Conservation (phyloP, 768 basidiomycete genomes). For the Neoboletus subvelutipes region DNA sequence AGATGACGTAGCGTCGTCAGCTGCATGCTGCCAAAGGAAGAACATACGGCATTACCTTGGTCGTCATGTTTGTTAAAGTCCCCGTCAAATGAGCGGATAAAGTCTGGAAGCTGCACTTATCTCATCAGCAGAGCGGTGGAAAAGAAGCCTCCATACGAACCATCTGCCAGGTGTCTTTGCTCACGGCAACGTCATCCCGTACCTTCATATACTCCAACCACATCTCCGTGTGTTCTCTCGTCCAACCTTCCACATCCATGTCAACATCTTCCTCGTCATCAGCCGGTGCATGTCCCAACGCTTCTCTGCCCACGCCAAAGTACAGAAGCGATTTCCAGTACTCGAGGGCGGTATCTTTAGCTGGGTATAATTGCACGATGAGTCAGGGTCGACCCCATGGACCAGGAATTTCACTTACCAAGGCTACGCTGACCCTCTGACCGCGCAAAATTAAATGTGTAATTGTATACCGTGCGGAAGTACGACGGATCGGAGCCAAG, state of each 20-base stretch:
- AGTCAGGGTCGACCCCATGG: not conserved
- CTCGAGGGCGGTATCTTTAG: constrained; percentile 65
- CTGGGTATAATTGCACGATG: constrained; percentile 33
- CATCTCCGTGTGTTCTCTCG: constrained; percentile 57
- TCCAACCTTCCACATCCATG: constrained; percentile 53
- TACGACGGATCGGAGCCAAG: constrained; percentile 65
- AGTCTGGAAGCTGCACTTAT: constrained; percentile 66
- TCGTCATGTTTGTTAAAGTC: constrained; percentile 71
- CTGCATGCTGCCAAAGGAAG: not conserved
- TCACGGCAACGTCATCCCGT: constrained; percentile 72
- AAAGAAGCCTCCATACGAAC: constrained; percentile 39
- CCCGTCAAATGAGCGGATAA: constrained; percentile 71
- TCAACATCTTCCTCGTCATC: constrained; percentile 51
- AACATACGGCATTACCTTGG: constrained; percentile 52
- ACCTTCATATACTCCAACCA: constrained; percentile 77
- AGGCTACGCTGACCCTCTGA: constrained; percentile 77
- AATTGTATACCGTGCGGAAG: constrained; percentile 76
- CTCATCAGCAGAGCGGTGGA: constrained; percentile 4
- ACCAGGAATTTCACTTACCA: constrained; percentile 42
- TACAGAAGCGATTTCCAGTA: constrained; percentile 81
- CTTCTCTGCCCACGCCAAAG: constrained; percentile 66
- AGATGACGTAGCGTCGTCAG: constrained; percentile 10
- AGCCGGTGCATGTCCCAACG: constrained; percentile 45
- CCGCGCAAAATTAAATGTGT: constrained; percentile 79
- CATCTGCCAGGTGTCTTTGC: constrained; percentile 90